Conservation (phyloP, 2,329 filamentous ascomycete genomes). For the Xylariaceae sp. region DNA sequence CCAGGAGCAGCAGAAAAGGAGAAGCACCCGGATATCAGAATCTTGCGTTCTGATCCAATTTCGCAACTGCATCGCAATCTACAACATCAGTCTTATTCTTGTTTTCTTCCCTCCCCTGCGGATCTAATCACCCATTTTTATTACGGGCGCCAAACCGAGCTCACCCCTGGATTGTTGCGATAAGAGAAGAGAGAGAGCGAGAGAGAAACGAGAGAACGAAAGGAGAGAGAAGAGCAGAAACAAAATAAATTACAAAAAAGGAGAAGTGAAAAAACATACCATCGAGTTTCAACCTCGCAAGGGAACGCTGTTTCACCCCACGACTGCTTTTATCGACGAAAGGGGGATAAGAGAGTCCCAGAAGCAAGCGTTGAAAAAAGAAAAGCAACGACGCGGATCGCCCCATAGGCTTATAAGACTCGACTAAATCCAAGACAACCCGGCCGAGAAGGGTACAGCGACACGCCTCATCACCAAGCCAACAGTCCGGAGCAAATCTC, state of each 20-base stretch:
- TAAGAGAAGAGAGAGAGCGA: neutral
- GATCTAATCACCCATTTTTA: no score
- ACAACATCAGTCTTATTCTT: neutral
- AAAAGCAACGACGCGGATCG: slow-evolving; percentile 22
- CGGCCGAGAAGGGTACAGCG: slow-evolving; percentile 17
- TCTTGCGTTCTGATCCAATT: no score
- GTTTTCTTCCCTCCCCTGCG: neutral
- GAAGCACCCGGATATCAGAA: no score
- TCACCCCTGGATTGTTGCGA: neutral
- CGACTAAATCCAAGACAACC: slow-evolving; percentile 28
- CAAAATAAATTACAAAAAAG: neutral
- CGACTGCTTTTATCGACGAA: slow-evolving; percentile 11
- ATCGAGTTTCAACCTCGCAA: slow-evolving; percentile 10
- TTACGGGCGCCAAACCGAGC: neutral
- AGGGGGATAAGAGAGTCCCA: slow-evolving; percentile 6
- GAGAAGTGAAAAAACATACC: slow-evolving; percentile 7
- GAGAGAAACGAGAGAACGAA: neutral
- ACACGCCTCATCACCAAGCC: slow-evolving; percentile 17
- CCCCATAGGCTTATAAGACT: slow-evolving; percentile 17
- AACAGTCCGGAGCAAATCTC: slow-evolving; percentile 8
- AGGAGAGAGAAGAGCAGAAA: neutral
- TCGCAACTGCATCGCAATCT: no score
- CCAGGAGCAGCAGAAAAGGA: no score
- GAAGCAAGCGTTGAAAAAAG: slow-evolving; percentile 6
- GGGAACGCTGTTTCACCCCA: slow-evolving; percentile 27